Conservation (phyloP, 306 rosid species). For the Medicago lupulina region DNA sequence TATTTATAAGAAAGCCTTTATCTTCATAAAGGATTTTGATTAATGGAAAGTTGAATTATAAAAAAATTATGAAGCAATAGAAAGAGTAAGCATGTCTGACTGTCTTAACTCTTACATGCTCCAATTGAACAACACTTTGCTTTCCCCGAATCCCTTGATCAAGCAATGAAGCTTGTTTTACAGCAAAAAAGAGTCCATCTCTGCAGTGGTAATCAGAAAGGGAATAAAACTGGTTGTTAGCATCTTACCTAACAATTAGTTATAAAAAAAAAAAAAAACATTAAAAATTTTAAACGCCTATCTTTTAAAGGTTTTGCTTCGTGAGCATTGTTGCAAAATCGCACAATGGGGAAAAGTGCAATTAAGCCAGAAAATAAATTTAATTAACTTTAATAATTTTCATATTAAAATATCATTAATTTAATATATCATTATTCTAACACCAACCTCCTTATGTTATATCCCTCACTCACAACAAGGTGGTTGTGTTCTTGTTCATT, state of each 20-base stretch:
- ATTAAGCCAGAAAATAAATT: too few species aligned
- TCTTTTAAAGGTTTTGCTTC: slow-evolving; percentile 14
- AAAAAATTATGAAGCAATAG: slow-evolving; percentile 37
- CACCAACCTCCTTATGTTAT: too few species aligned
- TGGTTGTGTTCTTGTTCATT: too few species aligned
- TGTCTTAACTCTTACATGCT: slow-evolving; percentile 61
- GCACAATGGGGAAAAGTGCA: too few species aligned
- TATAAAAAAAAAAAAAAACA: too few species aligned
- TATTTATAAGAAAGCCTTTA: not conserved
- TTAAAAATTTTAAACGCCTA: slow-evolving; percentile 12
- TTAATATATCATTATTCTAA: too few species aligned
- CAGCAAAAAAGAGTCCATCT: slow-evolving; percentile 81
- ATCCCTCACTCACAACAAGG: too few species aligned
- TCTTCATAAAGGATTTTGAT: slow-evolving; percentile 9
- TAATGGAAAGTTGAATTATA: slow-evolving; percentile 15
- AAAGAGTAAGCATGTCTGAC: slow-evolving; percentile 22
- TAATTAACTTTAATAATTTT: too few species aligned
- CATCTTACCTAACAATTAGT: slow-evolving; percentile 1
- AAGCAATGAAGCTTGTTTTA: slow-evolving; percentile 97
- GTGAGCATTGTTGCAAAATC: slow-evolving; percentile 4
- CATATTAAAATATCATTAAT: too few species aligned
- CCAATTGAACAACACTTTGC: slow-evolving; percentile 82
- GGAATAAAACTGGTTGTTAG: slow-evolving; percentile 20
- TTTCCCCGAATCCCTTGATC: slow-evolving; percentile 82
- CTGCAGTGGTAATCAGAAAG: slow-evolving; percentile 48